Evolutionary conservation across 495 filamentous ascomycete species (phyloP), one percentile per base, ranked within the genome.

Genomic region (Lindgomyces ingoldianus): DNA sequence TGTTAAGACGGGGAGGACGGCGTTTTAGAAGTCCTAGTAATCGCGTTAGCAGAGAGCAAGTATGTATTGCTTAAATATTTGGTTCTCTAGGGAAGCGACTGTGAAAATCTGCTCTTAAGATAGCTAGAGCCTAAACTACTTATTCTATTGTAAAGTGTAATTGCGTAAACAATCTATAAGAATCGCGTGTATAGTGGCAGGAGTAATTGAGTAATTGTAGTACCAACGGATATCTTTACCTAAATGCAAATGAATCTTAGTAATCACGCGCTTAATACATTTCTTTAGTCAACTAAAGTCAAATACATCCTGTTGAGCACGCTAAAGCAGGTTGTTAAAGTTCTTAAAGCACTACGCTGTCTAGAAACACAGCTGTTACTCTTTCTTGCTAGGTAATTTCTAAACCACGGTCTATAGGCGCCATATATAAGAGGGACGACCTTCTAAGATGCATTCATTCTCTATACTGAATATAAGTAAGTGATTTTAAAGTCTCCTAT

Each of bases 1-100:
- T 9, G 68, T 78, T 9, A 77, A 76, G 57, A 77, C 76, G 6
- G 76, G 76, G 19, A 64, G 68, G 59, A 74, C 70, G 2, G 74
- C 74, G 0, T 78, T 78, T 67, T 78, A 42, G 24, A 24, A 3
- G 33, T 39, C 14, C 33, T 39, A 14, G 33, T 39, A 39, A 39
- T 39, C 33, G 33, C 33, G 33, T 39, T 39, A 39, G 33, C 33
- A 39, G 33, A 39, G 33, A 39, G 33, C 33, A n/a, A n/a, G n/a
- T n/a, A 39, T 39, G 33, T 39, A 39, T 39, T 39, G 33, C 33
- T 39, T 14, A 39, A 39, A 39, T 39, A 39, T 39, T 39, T 39
- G 33, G 33, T 14, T 39, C 33, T 6, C 33, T 39, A 14, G 33
- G 33, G 33, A 39, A 39, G 33, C 6, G 33, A 39, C 33, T 39